Conservation (phyloP, 2,329 filamentous ascomycete species). For the Epichloe festucae region DNA sequence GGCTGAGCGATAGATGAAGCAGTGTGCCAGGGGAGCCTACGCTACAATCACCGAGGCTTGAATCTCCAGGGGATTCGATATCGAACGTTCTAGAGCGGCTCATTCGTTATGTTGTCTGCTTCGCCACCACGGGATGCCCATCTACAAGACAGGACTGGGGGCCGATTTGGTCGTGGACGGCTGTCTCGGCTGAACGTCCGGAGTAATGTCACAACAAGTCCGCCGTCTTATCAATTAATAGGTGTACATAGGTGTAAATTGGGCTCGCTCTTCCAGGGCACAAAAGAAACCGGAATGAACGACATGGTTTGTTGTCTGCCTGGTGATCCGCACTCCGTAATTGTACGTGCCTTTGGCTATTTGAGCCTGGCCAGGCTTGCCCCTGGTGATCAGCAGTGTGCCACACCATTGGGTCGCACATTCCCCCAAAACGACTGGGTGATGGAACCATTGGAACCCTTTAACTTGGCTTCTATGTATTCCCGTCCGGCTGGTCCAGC, state of each 20-base stretch:
- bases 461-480: neutral
- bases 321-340: neutral
- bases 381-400: neutral
- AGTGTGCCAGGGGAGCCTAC: too few species aligned
- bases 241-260: too few species aligned
- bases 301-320: neutral
- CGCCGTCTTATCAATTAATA: too few species aligned
- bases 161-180: too few species aligned
- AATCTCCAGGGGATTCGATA: too few species aligned
- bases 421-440: neutral
- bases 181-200: neutral
- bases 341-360: neutral
- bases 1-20: neutral
- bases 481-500: slow-evolving; percentile 1
- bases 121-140: too few species aligned
- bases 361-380: neutral
- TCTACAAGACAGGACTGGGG: too few species aligned
- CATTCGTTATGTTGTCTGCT: too few species aligned
- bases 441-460: neutral
- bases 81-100: too few species aligned
- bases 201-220: neutral
- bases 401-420: neutral
- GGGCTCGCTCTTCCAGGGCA: neutral
- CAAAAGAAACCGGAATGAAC: neutral
- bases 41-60: too few species aligned